Evolutionary conservation across 208 protist genomes (phyloP).

Genomic region (Leishmania major): DNA sequence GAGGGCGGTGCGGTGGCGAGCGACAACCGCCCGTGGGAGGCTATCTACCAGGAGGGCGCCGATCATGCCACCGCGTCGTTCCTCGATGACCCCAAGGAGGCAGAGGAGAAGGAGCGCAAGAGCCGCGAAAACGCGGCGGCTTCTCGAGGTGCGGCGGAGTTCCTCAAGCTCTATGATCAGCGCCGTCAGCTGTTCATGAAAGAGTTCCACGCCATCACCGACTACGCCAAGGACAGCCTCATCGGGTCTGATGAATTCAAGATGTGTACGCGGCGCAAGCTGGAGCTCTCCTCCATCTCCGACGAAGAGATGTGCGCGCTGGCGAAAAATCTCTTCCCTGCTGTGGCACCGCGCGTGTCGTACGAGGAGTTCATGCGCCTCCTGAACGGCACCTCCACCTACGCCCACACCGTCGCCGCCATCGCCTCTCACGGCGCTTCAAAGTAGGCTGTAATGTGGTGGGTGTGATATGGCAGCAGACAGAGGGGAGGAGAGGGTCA

Average conservation of each 20-base stretch:
- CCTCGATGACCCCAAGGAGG: constrained; percentile 61
- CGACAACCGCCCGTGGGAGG: constrained; percentile 75
- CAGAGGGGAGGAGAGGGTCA: background rate
- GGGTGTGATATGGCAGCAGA: background rate
- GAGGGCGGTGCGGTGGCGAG: constrained; percentile 61
- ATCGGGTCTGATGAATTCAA: constrained; percentile 89
- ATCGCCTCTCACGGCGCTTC: constrained; percentile 59
- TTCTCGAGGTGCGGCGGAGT: constrained; percentile 53
- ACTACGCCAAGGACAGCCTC: constrained; percentile 85
- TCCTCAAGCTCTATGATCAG: constrained; percentile 81
- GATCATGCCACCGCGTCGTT: constrained; percentile 60
- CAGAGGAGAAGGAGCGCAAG: constrained; percentile 50
- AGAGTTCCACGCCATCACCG: constrained; percentile 86
- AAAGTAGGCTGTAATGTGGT: constrained; percentile 22
- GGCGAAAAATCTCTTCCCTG: constrained; percentile 73
- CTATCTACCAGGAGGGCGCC: constrained; percentile 73
- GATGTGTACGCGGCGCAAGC: constrained; percentile 73
- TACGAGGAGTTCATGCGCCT: constrained; percentile 86
- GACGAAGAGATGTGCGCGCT: constrained; percentile 80
- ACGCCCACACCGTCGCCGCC: constrained; percentile 64
- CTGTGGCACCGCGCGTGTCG: constrained; percentile 56
- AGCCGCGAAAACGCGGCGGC: constrained; percentile 44
- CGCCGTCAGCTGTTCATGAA: constrained; percentile 91
- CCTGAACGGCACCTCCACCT: constrained; percentile 88
- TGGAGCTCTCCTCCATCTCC: constrained; percentile 62